Evolutionary conservation across 208 protist species (phyloP).

Genomic region (Acanthamoeba lenticulata): DNA sequence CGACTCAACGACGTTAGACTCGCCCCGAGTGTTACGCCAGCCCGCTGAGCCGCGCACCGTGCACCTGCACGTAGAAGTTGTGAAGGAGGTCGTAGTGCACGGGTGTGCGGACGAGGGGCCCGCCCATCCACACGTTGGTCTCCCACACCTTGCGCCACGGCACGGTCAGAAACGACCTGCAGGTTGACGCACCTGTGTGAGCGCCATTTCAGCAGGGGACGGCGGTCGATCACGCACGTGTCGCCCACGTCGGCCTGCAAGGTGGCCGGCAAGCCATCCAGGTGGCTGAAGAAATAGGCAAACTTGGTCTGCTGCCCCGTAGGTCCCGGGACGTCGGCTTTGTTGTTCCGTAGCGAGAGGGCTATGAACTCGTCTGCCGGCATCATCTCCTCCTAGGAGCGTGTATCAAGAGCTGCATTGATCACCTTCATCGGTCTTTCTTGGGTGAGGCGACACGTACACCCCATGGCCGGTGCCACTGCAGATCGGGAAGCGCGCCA

Average conservation of each 20-base stretch:
- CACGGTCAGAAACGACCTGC: slow-evolving; percentile 20
- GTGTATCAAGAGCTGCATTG: not conserved
- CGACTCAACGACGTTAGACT: not conserved
- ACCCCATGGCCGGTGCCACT: slow-evolving; percentile 17
- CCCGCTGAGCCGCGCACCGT: not conserved
- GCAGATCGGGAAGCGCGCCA: not conserved
- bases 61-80: slow-evolving; percentile 63
- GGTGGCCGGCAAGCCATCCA: not conserved
- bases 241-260: slow-evolving; percentile 23
- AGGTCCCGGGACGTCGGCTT: not conserved
- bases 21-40: not conserved
- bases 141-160: slow-evolving; percentile 20
- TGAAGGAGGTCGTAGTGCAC: slow-evolving; percentile 52
- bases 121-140: slow-evolving; percentile 63
- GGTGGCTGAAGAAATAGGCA: slow-evolving; percentile 58
- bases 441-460: not conserved
- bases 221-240: not conserved
- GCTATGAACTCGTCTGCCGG: not conserved
- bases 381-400: slow-evolving; percentile 20
- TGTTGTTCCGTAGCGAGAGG: not conserved
- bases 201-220: not conserved
- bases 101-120: not conserved
- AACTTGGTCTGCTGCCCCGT: slow-evolving; percentile 13
- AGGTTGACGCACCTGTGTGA: not conserved
- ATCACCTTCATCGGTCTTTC: not conserved